phyloP scores from a whole-genome alignment of 75 land plant genomes.

The Pseudotsuga menziesii region DNA sequence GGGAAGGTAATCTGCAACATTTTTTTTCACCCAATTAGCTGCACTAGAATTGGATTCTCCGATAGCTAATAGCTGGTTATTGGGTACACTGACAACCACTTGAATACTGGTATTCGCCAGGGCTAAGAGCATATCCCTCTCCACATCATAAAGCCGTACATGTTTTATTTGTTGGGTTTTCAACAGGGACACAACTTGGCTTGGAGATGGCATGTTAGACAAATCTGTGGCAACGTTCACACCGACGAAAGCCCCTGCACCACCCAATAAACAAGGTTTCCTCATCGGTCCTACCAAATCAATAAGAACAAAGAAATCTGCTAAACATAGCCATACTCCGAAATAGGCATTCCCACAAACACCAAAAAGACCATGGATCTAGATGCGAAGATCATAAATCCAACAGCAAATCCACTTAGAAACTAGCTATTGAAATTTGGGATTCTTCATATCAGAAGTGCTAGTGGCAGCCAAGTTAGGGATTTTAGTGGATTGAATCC shows the following conservation, averaged over 20 bases:
- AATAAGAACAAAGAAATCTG: too few relatives aligned
- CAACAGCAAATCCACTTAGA: too few relatives aligned
- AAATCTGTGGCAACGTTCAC: conserved; percentile 61
- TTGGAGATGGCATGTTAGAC: conserved; percentile 51
- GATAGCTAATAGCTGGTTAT: conserved; percentile 48
- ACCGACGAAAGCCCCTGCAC: conserved; percentile 69
- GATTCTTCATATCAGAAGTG: too few relatives aligned
- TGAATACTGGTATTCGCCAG: conserved; percentile 52
- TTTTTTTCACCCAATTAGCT: conserved; percentile 57
- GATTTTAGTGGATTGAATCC: too few relatives aligned
- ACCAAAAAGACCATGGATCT: too few relatives aligned
- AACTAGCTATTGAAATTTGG: too few relatives aligned
- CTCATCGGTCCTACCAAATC: too few relatives aligned
- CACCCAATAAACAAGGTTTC: too few relatives aligned
- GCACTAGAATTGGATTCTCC: conserved; percentile 53
- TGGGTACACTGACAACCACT: conserved; percentile 51
- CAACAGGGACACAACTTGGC: conserved; percentile 52
- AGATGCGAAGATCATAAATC: too few relatives aligned
- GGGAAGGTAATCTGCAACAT: conserved; percentile 53
- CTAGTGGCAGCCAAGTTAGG: too few relatives aligned
- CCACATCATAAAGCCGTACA: conserved; percentile 63
- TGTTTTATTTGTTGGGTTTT: conserved; percentile 42
- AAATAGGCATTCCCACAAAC: too few relatives aligned
- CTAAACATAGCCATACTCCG: too few relatives aligned
- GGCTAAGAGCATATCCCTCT: conserved; percentile 54